phyloP scores from a whole-genome alignment of 1,139 yeast genomes.

The Blastobotrys petasosporus region DNA sequence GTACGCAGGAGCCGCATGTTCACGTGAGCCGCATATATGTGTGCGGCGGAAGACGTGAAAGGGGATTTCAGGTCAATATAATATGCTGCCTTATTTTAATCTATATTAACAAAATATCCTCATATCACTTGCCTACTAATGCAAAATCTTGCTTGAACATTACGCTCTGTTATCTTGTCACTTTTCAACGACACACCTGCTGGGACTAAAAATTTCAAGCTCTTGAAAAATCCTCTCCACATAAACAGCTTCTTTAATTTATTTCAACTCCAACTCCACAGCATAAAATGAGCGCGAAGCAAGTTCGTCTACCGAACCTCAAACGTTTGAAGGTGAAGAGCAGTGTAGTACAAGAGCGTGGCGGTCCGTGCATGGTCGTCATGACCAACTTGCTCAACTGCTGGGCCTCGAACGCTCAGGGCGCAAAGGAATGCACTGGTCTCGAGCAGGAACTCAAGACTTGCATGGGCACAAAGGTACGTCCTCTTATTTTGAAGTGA shows the following conservation, averaged over 20 bases:
- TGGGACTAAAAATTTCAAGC: too few relatives aligned
- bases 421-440: slow-evolving; percentile 56
- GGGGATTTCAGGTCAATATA: too few relatives aligned
- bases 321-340: slow-evolving; percentile 70
- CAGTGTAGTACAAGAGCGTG: slow-evolving; percentile 51
- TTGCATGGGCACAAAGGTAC: slow-evolving; percentile 44
- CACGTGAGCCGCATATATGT: too few relatives aligned
- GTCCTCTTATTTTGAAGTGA: slow-evolving; percentile 5
- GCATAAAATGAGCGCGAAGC: slow-evolving; percentile 14
- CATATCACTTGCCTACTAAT: too few relatives aligned
- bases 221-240: too few relatives aligned
- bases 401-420: slow-evolving; percentile 88
- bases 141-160: not conserved
- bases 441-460: slow-evolving; percentile 53
- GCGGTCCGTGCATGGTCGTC: slow-evolving; percentile 66
- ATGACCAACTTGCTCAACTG: slow-evolving; percentile 86
- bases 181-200: too few relatives aligned
- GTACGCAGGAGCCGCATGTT: too few relatives aligned
- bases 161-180: too few relatives aligned
- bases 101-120: too few relatives aligned
- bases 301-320: slow-evolving; percentile 60
- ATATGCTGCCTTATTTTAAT: too few relatives aligned
- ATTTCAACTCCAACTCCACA: not conserved
- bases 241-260: too few relatives aligned
- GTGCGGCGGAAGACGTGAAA: too few relatives aligned